Evolutionary conservation across 768 basidiomycete genomes (phyloP).

Genomic region (Lentinula detonsa): DNA sequence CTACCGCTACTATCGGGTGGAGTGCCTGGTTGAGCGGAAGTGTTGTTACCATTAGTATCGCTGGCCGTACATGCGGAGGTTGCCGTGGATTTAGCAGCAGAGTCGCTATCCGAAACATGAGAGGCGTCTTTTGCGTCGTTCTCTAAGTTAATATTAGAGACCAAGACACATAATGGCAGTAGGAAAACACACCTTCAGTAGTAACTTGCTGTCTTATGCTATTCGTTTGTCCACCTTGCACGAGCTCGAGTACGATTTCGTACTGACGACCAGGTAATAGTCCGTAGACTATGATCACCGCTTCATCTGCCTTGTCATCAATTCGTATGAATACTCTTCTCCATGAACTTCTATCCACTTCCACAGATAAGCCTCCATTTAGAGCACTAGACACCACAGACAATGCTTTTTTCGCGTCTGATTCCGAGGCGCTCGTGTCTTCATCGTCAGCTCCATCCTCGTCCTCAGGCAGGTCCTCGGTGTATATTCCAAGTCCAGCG

Average conservation of each 20-base stretch:
- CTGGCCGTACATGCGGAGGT: neutral
- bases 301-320: conserved; percentile 79
- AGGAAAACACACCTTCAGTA: conserved; percentile 45
- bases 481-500: conserved; percentile 30
- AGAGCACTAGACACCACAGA: conserved; percentile 62
- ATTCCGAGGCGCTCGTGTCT: conserved; percentile 7
- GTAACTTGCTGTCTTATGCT: conserved; percentile 57
- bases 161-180: neutral
- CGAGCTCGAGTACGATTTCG: conserved; percentile 79
- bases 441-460: conserved; percentile 27
- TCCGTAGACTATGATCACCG: conserved; percentile 86
- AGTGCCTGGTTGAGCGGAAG: conserved; percentile 24
- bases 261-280: conserved; percentile 86
- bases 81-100: neutral
- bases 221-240: conserved; percentile 47
- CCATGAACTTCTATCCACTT: conserved; percentile 77
- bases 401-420: conserved; percentile 19
- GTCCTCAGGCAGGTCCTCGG: conserved; percentile 24
- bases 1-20: conserved; percentile 21
- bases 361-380: conserved; percentile 69
- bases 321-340: conserved; percentile 73
- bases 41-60: conserved; percentile 19
- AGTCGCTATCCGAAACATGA: neutral
- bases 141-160: conserved; percentile 4
- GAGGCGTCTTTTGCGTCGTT: conserved; percentile 16